Evolutionary conservation across 192 early-diverging fungal genomes (phyloP).

Genomic region (Phlyctochytrium planicorne): DNA sequence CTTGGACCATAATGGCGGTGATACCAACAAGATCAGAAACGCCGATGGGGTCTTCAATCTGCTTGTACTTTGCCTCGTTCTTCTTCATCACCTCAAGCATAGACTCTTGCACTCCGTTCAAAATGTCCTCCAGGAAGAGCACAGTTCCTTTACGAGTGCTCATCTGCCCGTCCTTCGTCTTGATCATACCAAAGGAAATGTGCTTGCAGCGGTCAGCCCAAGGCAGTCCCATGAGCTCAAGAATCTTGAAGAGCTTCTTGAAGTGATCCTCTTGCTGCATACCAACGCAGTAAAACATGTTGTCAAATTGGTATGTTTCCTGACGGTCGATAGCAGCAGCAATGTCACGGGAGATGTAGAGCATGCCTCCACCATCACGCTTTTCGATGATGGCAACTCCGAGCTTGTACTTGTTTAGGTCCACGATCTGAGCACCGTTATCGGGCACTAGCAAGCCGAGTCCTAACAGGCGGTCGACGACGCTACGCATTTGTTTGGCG

Average conservation of each 20-base stretch:
- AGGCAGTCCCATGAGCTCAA: conserved; percentile 77
- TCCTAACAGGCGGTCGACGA: conserved; percentile 69
- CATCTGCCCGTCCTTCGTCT: conserved; percentile 76
- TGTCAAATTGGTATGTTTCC: conserved; percentile 85
- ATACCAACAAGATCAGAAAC: conserved; percentile 90
- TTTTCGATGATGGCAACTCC: conserved; percentile 82
- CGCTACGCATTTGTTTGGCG: conserved; percentile 60
- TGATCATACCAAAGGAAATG: conserved; percentile 93
- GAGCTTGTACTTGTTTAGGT: conserved; percentile 82
- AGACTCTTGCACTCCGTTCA: conserved; percentile 78
- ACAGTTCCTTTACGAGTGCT: conserved; percentile 94
- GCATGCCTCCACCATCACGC: conserved; percentile 80
- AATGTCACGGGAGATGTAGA: conserved; percentile 96
- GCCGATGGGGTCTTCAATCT: conserved; percentile 76
- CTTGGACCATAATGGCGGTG: conserved; percentile 88
- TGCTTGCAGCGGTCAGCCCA: conserved; percentile 84
- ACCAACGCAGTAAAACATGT: conserved; percentile 89
- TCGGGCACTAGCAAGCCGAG: conserved; percentile 70
- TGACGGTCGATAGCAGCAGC: conserved; percentile 92
- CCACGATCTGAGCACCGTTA: conserved; percentile 83
- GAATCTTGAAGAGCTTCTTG: conserved; percentile 91
- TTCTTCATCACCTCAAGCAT: conserved; percentile 91
- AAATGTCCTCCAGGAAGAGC: conserved; percentile 94
- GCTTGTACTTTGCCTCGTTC: conserved; percentile 80
- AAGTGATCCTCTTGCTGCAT: conserved; percentile 89